Evolutionary conservation across 1,284 basidiomycete genomes (phyloP), one percentile per base, ranked within the genome.

Genomic region (Phylloporus sp.): DNA sequence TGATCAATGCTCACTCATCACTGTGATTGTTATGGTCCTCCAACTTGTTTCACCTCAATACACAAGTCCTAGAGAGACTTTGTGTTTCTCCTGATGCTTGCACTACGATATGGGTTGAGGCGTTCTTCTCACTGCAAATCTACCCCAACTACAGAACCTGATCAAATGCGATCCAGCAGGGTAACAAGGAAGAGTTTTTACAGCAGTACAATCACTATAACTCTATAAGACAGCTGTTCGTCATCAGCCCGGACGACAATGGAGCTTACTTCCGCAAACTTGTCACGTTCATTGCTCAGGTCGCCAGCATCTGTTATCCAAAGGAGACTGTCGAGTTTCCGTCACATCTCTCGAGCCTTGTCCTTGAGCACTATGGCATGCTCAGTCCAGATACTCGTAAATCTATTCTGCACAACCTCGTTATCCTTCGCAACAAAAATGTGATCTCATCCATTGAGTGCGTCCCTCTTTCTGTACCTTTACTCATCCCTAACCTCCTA

Each of bases 151-250:
- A 24, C 98, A 99, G 77, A 98, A 98, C 75, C 84, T 99, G 63
- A 96, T 99, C 77, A 99, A 98, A 79, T 87, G 98, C 61, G 95
- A 98, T 75, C 94, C 97, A 3, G 79, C 83, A 11, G 92, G 88
- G 0, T 99, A 99, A n/a, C 82, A 92, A 90, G 74, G 96, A 98
- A 70, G 98, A 99, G 73, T 99, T 99, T 73, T 77, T 96, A n/a
- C 95, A 96, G 68, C 98, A 99, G 84, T 98, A 96, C 92, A 95
- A 96, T 69, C 96, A 98, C 77, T 98, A 96, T 79, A 88, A 93
- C 70, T 93, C 90, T 63, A 89, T 94, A 62, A 86, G 94, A 49
- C 88, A 94, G 72, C 93, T 98, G 68, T 94, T 96, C 75, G 84
- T 85, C 72, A 81, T 91, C 67, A 88, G 87, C 74, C 91, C 91